Evolutionary conservation across 2,329 filamentous ascomycete species (phyloP), one percentile per base, ranked within the genome.

Genomic region (Pseudogymnoascus sp.): DNA sequence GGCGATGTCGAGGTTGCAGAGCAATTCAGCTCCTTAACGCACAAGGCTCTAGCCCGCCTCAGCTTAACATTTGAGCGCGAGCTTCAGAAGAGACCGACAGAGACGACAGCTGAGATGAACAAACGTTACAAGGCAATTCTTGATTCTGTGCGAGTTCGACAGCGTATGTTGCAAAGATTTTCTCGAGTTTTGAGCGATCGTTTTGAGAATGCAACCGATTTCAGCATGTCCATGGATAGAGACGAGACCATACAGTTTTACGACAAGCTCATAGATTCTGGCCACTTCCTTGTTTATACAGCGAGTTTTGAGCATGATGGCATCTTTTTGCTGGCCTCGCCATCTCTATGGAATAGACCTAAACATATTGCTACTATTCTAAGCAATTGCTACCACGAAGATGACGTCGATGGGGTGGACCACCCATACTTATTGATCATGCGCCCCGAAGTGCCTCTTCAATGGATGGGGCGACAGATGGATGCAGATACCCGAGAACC

Each of bases 1-100:
- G 95, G 94, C 65, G 92, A 97, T 73, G 89, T 97, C 40, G 93
- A 97, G 76, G 94, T 97, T 42, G 94, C 94, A 1, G 94, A 97
- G 77, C 94, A 99, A 73, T 99, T 99, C 74, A 95, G 88, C 73
- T 90, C 90, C 27, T 81, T 99, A 65, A 97, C 94, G 1, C 92
- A 90, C 71, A 97, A 97, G 75, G 92, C 93, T 7, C 81, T 97
- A 64, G 89, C 89, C 68, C 88, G 94, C 59, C 80, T 99, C 60
- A 96, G 90, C 71, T 83, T 87, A 64, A 94, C 94, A 15, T 99
- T 97, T 68, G 94, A 97, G 73, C 87, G 87, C 68, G 94, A 99
- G 74, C 80, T 97, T 59, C 88, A 93, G 67, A 84, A 88, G 62
- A 88, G 90, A 68, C 87, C 90, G 1, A 91, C 92, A 68, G 92